Base-by-base conservation (phyloP, 306 rosid species). In the Cyamopsis tetragonoloba region DNA sequence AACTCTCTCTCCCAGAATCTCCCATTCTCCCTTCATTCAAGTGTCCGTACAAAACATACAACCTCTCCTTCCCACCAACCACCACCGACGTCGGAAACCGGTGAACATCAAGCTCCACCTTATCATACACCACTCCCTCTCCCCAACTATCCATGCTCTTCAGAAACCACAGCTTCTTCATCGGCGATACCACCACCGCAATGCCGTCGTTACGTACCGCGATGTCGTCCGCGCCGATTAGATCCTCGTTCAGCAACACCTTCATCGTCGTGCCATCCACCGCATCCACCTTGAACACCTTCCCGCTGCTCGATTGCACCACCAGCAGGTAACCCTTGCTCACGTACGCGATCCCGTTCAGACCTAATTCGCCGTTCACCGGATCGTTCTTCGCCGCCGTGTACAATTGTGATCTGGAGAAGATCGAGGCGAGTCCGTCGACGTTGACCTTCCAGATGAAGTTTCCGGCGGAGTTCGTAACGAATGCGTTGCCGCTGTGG, bases 141-240 rank as follows among this genome's bases (percentile, higher is more conserved):
- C 69, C 83, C 88, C 89, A 88, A 46, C 81, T 88, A 42, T 88
- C 92, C n/a, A 65, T 75, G 68, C 89, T 86, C 80, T 78, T 86
- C 81, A 88, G 4, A 48, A 73, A 66, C 96, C 89, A 84, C 17
- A 82, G 1, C 70, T 30, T 81, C 12, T 62, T 62, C 6, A 34
- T 49, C 4, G 35, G 71, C 1, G 82, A 77, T 3, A 82, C 86
- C 56, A 84, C 96, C 62, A 77, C 68, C 61, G 84, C 86, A 58
- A 59, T 82, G 61, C 92, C 88, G 78, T 86, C 80, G 4, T 34
- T 28, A 0, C 89, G 62, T 3, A 78, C 14, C n/a, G 86, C 83
- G 1, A 88, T 67, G 30, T 78, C 88, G 9, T 78, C 85, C 1
- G 89, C 92, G 7, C 81, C 34, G 0, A 22, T 20, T 65, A 88